Conservation (phyloP, 2,329 filamentous ascomycete genomes). For the Talaromyces amestolkiae region DNA sequence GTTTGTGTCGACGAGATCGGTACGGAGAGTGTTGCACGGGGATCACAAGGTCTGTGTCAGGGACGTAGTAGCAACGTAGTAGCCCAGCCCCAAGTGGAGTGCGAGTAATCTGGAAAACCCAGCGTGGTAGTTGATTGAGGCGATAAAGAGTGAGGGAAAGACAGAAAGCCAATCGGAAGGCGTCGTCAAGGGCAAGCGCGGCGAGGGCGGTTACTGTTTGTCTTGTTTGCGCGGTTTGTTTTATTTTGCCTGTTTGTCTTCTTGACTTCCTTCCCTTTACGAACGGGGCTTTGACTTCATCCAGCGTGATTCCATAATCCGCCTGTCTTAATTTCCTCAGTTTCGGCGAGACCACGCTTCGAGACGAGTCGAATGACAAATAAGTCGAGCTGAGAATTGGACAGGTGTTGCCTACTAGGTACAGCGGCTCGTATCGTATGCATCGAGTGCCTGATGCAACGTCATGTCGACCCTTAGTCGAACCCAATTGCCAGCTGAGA, state of each 20-base stretch:
- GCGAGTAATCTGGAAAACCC: neutral
- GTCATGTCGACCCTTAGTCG: neutral
- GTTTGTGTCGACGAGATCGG: neutral
- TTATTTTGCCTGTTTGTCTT: neutral
- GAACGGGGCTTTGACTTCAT: neutral
- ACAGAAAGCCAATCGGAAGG: neutral
- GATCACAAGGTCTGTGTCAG: neutral
- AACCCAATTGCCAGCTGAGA: neutral
- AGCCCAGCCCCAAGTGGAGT: neutral
- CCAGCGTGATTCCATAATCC: neutral
- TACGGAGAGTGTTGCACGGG: neutral
- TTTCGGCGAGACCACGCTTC: neutral
- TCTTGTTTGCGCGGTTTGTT: slow-evolving; percentile 7
- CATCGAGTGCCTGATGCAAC: neutral
- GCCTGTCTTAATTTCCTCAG: neutral
- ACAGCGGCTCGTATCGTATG: neutral
- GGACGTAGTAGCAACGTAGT: neutral
- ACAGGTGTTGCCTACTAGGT: neutral
- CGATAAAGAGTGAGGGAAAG: neutral
- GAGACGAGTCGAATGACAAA: neutral
- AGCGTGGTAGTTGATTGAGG: neutral
- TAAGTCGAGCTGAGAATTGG: neutral
- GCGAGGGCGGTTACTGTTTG: slow-evolving; percentile 13
- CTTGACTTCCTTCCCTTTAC: neutral
- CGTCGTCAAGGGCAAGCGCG: slow-evolving; percentile 1